Base-by-base conservation (phyloP, 306 rosid genomes). In the Abrus pulchellus region DNA sequence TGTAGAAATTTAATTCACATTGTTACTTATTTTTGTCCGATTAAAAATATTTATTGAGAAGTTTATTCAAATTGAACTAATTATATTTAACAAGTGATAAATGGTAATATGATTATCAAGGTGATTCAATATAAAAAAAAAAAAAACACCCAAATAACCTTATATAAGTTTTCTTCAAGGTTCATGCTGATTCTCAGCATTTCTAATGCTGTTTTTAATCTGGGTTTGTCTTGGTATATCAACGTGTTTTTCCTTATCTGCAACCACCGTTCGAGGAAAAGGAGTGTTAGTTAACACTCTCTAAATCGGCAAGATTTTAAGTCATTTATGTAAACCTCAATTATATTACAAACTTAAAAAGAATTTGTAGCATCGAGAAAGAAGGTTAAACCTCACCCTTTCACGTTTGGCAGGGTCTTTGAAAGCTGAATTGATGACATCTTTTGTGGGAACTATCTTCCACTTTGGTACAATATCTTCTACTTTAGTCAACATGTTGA, bases 361-460 rank as follows among this genome's bases (percentile, higher is more conserved):
- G 20, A 20, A n/a, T 56, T 56, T 20, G 72, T 5, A 12, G n/a
- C 5, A 77, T 77, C 20, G 3, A 65, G 54, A 38, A 30, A 41
- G 27, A 14, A 54, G 20, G 27, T 43, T 62, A 14, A 53, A 27
- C 6, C 68, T 78, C 10, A 95, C 98, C 90, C 85, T 89, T 79
- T 92, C 90, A 11, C 98, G 88, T 83, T 95, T 95, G 11, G 82
- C 82, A 8, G 93, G 99, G 71, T 91, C 99, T 81, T 90, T 95
- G 89, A 93, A 95, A 48, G 98, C 94, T 0, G 93, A 84, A 60
- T 93, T 72, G 14, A 95, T 93, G 62, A 95, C 94, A 77, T 95
- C 97, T 66, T 89, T 95, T 11, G 97, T 78, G 45, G 99, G 99
- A 50, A 95, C 99, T 38, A 95, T 95, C 90, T 95, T 95, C 99